phyloP scores from a whole-genome alignment of 805 yeast genomes.

The Brettanomyces anomalus region DNA sequence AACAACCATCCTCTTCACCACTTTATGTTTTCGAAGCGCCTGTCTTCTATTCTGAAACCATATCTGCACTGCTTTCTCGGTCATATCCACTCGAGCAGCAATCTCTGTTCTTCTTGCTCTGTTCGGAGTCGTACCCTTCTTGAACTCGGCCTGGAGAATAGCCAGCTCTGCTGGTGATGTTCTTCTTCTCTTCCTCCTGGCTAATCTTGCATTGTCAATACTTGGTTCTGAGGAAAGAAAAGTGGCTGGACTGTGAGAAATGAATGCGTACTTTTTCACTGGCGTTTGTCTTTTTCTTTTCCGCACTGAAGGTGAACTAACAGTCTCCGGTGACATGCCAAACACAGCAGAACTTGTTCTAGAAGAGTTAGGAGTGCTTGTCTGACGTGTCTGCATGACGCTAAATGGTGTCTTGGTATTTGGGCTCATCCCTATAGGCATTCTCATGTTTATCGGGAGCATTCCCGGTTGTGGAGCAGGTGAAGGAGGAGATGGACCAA shows the following conservation, averaged over 20 bases:
- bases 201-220: conserved; percentile 86
- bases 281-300: conserved; percentile 4
- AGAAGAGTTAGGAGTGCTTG: not conserved
- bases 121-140: conserved; percentile 71
- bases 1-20: conserved; percentile 23
- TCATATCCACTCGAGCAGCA: conserved; percentile 78
- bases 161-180: conserved; percentile 83
- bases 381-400: not conserved
- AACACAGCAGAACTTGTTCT: not conserved
- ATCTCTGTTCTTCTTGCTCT: conserved; percentile 66
- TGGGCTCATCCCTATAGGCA: not conserved
- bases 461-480: conserved; percentile 1
- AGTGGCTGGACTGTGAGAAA: conserved; percentile 86
- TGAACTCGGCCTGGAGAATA: conserved; percentile 74
- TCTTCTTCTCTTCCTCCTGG: conserved; percentile 91
- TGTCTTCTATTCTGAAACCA: conserved; percentile 98
- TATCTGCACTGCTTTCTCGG: conserved; percentile 95
- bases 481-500: not conserved
- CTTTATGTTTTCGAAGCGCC: conserved; percentile 46
- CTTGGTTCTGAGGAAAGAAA: conserved; percentile 75
- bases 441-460: not conserved
- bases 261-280: conserved; percentile 64
- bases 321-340: too few relatives aligned
- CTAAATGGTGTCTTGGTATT: not conserved
- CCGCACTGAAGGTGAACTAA: not conserved